A percentile compares a stretch with the other conserved stretches of the same genome.
Conservation (phyloP, 2,329 filamentous ascomycete species). For the Trichoderma oligosporum region DNA sequence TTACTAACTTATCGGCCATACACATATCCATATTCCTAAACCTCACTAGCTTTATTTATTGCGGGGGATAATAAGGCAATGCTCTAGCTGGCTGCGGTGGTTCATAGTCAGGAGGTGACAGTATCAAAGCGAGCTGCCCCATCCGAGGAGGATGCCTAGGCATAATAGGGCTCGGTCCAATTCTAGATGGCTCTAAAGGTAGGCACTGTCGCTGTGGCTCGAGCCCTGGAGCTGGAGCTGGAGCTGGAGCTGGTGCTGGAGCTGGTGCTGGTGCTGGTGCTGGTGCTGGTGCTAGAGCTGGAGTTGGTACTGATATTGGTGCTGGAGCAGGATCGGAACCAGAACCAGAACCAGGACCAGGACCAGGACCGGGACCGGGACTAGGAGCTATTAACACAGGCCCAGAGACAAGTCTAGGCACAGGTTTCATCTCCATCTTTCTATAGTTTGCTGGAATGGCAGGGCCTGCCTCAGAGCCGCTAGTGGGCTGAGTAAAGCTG, state of each 20-base stretch:
- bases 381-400: too few relatives aligned
- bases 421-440: background rate
- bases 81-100: too few relatives aligned
- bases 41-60: too few relatives aligned
- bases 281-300: background rate
- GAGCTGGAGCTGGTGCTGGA: background rate
- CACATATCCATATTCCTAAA: too few relatives aligned
- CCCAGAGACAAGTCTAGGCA: too few relatives aligned
- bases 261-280: background rate
- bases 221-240: background rate
- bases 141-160: conserved; percentile 29
- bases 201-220: conserved; percentile 1
- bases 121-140: conserved; percentile 35
- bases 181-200: background rate
- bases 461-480: background rate
- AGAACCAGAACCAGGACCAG: too few relatives aligned
- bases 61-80: too few relatives aligned
- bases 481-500: background rate
- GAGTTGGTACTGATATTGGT: background rate
- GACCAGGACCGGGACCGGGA: too few relatives aligned
- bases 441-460: background rate
- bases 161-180: conserved; percentile 4
- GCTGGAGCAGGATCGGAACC: too few relatives aligned
- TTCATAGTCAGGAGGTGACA: conserved; percentile 16
- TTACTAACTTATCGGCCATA: too few relatives aligned